Evolutionary conservation across 345 rosid genomes (phyloP).

Genomic region (Firmiana major): DNA sequence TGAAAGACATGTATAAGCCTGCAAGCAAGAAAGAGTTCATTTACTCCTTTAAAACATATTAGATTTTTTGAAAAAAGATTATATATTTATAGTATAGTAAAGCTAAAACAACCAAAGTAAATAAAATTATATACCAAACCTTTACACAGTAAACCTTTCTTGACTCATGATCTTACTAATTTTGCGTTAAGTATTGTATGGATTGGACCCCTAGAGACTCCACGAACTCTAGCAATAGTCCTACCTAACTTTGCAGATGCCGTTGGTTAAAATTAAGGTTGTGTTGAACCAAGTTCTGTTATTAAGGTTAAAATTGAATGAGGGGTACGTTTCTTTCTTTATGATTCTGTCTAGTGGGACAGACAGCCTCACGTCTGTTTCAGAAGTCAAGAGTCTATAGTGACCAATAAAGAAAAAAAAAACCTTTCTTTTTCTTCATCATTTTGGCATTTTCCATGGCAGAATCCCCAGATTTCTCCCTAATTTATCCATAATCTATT

Average conservation of each 20-base stretch:
- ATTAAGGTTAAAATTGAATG: slow-evolving; percentile 27
- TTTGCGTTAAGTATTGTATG: too few relatives aligned
- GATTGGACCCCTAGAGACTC: too few relatives aligned
- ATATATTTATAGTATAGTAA: too few relatives aligned
- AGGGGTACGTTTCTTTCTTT: slow-evolving; percentile 10
- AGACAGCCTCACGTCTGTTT: neutral
- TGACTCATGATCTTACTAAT: too few relatives aligned
- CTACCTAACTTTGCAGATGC: slow-evolving; percentile 20
- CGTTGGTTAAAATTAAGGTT: slow-evolving; percentile 16
- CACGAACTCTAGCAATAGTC: too few relatives aligned
- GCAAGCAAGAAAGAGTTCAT: slow-evolving; percentile 10
- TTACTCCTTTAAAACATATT: too few relatives aligned
- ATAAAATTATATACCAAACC: too few relatives aligned
- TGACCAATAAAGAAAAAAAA: too few relatives aligned
- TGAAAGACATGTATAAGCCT: slow-evolving; percentile 76
- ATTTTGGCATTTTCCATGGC: neutral
- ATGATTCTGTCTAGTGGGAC: slow-evolving; percentile 23
- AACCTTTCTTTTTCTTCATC: neutral
- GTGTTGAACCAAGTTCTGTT: slow-evolving; percentile 14
- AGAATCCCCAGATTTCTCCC: too few relatives aligned
- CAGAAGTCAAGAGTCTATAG: neutral
- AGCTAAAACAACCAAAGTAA: too few relatives aligned
- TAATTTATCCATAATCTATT: neutral
- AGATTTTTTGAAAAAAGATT: too few relatives aligned
- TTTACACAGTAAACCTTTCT: too few relatives aligned